phyloP scores from a whole-genome alignment of 2,329 filamentous ascomycete species.

The Canariomyces notabilis region DNA sequence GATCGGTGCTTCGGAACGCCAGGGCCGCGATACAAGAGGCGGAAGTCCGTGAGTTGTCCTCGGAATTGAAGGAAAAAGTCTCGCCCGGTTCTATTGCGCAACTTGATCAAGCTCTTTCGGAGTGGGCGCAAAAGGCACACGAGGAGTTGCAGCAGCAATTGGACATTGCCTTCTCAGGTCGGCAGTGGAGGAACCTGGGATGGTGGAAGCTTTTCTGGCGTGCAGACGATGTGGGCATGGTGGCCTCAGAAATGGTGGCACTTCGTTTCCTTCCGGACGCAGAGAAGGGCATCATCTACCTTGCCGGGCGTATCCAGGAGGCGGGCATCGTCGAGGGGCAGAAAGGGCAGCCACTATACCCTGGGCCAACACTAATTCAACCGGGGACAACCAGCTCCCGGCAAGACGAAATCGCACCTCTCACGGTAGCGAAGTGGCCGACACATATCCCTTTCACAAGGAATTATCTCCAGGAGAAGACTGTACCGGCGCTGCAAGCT shows the following conservation, averaged over 20 bases:
- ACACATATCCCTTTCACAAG: constrained; percentile 68
- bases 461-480: constrained; percentile 59
- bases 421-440: constrained; percentile 55
- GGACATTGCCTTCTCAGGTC: constrained; percentile 70
- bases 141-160: constrained; percentile 76
- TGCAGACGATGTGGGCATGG: constrained; percentile 83
- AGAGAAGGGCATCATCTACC: constrained; percentile 76
- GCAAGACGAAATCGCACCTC: constrained; percentile 6
- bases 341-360: constrained; percentile 20
- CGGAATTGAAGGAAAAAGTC: constrained; percentile 28
- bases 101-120: constrained; percentile 56
- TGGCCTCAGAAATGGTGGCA: constrained; percentile 72
- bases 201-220: constrained; percentile 98
- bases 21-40: constrained; percentile 46
- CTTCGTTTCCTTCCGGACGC: constrained; percentile 72
- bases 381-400: neutral
- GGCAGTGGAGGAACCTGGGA: constrained; percentile 70
- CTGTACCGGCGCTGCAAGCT: constrained; percentile 65
- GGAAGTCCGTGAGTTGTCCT: constrained; percentile 37
- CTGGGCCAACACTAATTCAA: constrained; percentile 21
- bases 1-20: constrained; percentile 58
- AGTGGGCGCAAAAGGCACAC: constrained; percentile 77
- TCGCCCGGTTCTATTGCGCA: constrained; percentile 37
- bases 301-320: constrained; percentile 58
- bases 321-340: constrained; percentile 20